These are phyloP conservation scores for Termitomyces sp. DNA, from an alignment of 768 basidiomycete genomes.

Conservation along the genomic window DNA sequence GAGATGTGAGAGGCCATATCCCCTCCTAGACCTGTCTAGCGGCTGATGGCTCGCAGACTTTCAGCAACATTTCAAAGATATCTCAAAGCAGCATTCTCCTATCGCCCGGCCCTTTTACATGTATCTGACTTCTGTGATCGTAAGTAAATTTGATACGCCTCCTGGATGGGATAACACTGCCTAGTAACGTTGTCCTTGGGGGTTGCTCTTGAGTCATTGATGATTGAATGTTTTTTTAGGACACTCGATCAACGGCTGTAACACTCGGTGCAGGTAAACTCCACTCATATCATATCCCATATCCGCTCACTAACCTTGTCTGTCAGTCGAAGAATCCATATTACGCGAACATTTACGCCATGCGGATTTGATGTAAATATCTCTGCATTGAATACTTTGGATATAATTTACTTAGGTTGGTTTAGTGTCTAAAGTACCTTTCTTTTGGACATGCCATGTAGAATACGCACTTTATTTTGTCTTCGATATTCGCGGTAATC, in stretches of 20 bases:
- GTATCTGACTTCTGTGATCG: constrained; percentile 75
- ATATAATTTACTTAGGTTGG: constrained; percentile 1
- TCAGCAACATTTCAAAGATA: constrained; percentile 76
- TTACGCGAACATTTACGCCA: constrained; percentile 63
- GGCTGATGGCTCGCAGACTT: constrained; percentile 46
- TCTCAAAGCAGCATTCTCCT: constrained; percentile 56
- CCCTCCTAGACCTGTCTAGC: background rate
- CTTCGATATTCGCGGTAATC: background rate
- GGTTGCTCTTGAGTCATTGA: background rate
- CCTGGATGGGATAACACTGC: background rate
- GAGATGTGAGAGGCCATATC: constrained; percentile 40
- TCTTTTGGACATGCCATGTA: background rate
- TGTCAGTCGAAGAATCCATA: constrained; percentile 65
- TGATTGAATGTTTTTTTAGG: constrained; percentile 34
- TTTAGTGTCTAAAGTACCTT: constrained; percentile 1
- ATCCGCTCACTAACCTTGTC: background rate
- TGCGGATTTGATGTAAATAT: constrained; percentile 59
- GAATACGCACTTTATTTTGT: background rate
- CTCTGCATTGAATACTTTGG: constrained; percentile 1
- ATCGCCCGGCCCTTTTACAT: constrained; percentile 62
- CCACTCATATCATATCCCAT: background rate
- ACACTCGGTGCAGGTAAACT: constrained; percentile 59
- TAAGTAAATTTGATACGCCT: constrained; percentile 30
- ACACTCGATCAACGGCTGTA: constrained; percentile 67
- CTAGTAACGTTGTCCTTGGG: constrained; percentile 2